Evolutionary conservation across 495 filamentous ascomycete species (phyloP).

Genomic region (Cryomyces antarcticus): DNA sequence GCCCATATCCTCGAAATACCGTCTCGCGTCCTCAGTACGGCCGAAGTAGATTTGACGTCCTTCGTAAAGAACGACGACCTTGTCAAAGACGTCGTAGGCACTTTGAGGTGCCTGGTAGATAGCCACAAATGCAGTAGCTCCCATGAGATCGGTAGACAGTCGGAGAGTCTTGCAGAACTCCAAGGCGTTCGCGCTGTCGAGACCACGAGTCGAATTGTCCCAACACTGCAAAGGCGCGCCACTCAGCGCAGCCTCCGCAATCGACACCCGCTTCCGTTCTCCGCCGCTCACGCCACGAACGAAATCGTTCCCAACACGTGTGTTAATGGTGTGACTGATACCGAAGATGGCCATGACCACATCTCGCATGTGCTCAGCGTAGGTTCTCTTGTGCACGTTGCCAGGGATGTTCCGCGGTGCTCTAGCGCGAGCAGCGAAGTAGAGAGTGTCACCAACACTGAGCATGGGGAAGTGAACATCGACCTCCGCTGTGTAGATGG

Average conservation of each 20-base stretch:
- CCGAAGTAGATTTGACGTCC: slow-evolving; percentile 53
- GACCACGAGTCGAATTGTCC: slow-evolving; percentile 24
- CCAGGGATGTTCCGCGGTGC: slow-evolving; percentile 18
- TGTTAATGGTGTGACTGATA: slow-evolving; percentile 23
- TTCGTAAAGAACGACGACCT: slow-evolving; percentile 34
- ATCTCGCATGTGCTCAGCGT: slow-evolving; percentile 18
- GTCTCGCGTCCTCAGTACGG: slow-evolving; percentile 30
- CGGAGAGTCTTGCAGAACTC: slow-evolving; percentile 23
- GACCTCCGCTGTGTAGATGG: slow-evolving; percentile 25
- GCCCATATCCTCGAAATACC: slow-evolving; percentile 35
- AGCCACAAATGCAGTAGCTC: slow-evolving; percentile 16
- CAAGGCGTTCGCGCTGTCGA: slow-evolving; percentile 24
- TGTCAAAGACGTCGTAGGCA: slow-evolving; percentile 11
- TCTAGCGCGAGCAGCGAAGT: slow-evolving; percentile 14
- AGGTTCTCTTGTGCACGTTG: slow-evolving; percentile 10
- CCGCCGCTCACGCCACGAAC: slow-evolving; percentile 21
- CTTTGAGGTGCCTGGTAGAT: slow-evolving; percentile 11
- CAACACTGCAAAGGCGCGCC: slow-evolving; percentile 21
- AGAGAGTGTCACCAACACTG: slow-evolving; percentile 2
- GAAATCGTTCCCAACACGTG: slow-evolving; percentile 22
- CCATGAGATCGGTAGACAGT: slow-evolving; percentile 17
- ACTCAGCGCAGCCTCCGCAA: slow-evolving; percentile 20
- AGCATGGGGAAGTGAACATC: slow-evolving; percentile 12
- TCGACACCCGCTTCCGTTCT: slow-evolving; percentile 23
- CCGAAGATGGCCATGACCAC: slow-evolving; percentile 25